A percentile compares a stretch with the other conserved stretches of the same genome.
Evolutionary conservation across 495 filamentous ascomycete genomes (phyloP).

Genomic region (Hypoxylon crocopeplum): DNA sequence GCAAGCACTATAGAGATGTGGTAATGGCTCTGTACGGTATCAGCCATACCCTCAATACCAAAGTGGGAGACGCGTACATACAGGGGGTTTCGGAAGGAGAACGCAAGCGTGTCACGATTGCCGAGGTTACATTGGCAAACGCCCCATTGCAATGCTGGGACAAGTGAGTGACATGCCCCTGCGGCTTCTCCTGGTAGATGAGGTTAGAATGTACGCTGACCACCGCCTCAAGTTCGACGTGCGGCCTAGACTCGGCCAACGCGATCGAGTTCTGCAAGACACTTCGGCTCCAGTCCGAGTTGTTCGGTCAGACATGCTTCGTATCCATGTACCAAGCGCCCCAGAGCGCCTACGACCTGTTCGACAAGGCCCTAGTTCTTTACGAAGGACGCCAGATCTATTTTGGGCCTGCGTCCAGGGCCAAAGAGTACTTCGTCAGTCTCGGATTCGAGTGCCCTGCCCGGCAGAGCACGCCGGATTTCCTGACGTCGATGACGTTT

Average conservation of each 20-base stretch:
- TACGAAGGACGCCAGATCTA: slow-evolving; percentile 72
- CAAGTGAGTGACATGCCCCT: slow-evolving; percentile 40
- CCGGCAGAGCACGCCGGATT: slow-evolving; percentile 75
- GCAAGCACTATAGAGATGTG: slow-evolving; percentile 68
- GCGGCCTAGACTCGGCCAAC: slow-evolving; percentile 60
- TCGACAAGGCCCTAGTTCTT: slow-evolving; percentile 67
- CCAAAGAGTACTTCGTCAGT: slow-evolving; percentile 63
- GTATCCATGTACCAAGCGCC: slow-evolving; percentile 81
- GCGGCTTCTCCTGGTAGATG: not conserved
- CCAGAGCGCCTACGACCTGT: slow-evolving; percentile 69
- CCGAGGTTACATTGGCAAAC: slow-evolving; percentile 56
- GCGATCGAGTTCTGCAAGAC: slow-evolving; percentile 58
- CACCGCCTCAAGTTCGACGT: slow-evolving; percentile 35
- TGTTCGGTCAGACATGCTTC: slow-evolving; percentile 24
- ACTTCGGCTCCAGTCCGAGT: slow-evolving; percentile 48
- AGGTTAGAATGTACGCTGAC: no score
- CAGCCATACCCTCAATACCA: slow-evolving; percentile 66
- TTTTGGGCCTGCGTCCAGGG: slow-evolving; percentile 62
- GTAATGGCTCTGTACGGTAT: slow-evolving; percentile 79
- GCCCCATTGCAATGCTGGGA: slow-evolving; percentile 59
- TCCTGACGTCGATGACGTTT: slow-evolving; percentile 81
- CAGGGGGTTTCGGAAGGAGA: slow-evolving; percentile 69
- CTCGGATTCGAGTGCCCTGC: slow-evolving; percentile 70
- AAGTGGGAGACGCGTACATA: slow-evolving; percentile 83
- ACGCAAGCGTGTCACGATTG: slow-evolving; percentile 61